Conservation (phyloP, 2,329 filamentous ascomycete species). For the Fusarium concolor region DNA sequence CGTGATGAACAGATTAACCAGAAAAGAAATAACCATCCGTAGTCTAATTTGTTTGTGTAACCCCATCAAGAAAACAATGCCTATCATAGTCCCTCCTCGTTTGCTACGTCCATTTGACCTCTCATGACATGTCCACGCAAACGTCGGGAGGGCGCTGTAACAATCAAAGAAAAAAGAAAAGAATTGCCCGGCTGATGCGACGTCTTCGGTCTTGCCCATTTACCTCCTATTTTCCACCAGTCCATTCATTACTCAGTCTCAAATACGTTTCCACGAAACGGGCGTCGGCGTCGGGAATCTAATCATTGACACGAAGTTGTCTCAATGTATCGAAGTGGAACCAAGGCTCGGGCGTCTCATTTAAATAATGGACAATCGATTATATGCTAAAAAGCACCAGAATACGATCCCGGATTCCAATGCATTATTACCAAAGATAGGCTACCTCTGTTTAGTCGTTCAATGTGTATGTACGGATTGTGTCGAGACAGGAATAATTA, state of each 20-base stretch:
- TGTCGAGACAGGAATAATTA: conserved; percentile 46
- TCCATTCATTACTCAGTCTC: conserved; percentile 16
- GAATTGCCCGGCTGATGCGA: conserved; percentile 33
- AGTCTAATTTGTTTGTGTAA: conserved; percentile 49
- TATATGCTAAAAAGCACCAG: conserved; percentile 49
- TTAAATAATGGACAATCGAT: conserved; percentile 40
- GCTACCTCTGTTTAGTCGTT: conserved; percentile 47
- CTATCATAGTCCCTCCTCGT: conserved; percentile 43
- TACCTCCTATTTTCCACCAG: conserved; percentile 31
- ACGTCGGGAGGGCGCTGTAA: conserved; percentile 24
- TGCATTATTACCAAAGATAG: conserved; percentile 62
- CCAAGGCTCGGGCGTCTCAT: conserved; percentile 18
- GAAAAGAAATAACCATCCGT: conserved; percentile 46
- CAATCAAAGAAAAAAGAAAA: conserved; percentile 27
- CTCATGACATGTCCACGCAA: conserved; percentile 14
- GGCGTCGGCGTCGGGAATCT: conserved; percentile 10
- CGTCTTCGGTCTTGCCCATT: conserved; percentile 31
- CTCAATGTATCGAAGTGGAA: conserved; percentile 20
- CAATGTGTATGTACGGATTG: conserved; percentile 52
- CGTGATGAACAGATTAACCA: conserved; percentile 44
- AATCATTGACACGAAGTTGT: conserved; percentile 6
- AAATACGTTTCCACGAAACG: conserved; percentile 16
- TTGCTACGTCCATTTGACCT: conserved; percentile 22
- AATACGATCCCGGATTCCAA: conserved; percentile 53
- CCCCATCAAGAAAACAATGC: conserved; percentile 43